Evolutionary conservation across 768 basidiomycete genomes (phyloP).

Genomic region (Gloeopeniophorella convolvens): DNA sequence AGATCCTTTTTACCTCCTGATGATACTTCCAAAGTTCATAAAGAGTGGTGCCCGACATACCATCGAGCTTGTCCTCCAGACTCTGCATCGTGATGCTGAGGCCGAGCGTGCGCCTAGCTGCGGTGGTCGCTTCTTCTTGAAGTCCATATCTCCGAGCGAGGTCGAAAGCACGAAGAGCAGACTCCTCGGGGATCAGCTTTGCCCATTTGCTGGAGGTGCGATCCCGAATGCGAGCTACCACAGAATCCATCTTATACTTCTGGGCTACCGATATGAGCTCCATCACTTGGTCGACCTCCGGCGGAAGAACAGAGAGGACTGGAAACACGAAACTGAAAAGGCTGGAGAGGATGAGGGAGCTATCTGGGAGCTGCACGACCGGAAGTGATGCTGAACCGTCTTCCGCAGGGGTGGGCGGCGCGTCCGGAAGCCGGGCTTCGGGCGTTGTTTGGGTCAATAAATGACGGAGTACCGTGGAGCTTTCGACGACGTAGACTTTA

Average conservation of each 20-base stretch:
- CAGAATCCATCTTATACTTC: conserved; percentile 1
- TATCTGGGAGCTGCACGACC: not conserved
- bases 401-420: not conserved
- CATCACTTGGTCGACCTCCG: not conserved
- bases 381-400: not conserved
- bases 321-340: conserved; percentile 10
- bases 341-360: conserved; percentile 4
- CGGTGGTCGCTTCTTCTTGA: conserved; percentile 2
- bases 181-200: conserved; percentile 3
- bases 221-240: conserved; percentile 1
- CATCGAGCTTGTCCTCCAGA: conserved; percentile 1
- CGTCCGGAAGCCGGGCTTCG: no score
- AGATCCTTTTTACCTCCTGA: not conserved
- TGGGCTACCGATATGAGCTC: conserved; percentile 7
- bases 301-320: not conserved
- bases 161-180: not conserved
- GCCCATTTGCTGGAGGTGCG: not conserved
- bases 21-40: conserved; percentile 9
- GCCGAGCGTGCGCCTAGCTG: not conserved
- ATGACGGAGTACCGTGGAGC: conserved; percentile 12
- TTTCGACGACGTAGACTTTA: not conserved
- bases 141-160: conserved; percentile 4
- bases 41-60: not conserved
- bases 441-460: no score
- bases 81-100: not conserved